These are phyloP conservation scores for Aspergillus sergii DNA, from an alignment of 2,329 filamentous ascomycete species.

Conservation along the genomic window DNA sequence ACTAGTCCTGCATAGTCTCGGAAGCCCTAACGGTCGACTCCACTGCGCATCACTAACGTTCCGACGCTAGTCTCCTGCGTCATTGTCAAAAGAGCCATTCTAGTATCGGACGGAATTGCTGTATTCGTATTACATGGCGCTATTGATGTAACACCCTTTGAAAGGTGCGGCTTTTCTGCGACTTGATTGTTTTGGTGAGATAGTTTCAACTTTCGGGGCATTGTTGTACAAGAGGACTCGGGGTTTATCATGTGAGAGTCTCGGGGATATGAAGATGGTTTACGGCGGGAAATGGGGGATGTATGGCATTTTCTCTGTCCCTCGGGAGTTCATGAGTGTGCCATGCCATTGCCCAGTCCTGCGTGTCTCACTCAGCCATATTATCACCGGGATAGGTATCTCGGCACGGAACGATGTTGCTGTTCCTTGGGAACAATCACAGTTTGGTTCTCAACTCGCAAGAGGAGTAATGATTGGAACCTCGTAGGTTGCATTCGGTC, in stretches of 20 bases:
- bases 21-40: background rate
- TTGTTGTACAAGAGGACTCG: background rate
- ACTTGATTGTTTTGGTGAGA: background rate
- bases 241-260: background rate
- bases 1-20: background rate
- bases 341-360: background rate
- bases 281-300: background rate
- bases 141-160: background rate
- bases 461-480: accelerated
- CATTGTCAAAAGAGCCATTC: background rate
- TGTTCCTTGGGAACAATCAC: background rate
- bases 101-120: too few relatives aligned
- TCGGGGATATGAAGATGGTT: background rate
- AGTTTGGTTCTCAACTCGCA: background rate
- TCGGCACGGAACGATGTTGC: too few relatives aligned
- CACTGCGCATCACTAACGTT: background rate
- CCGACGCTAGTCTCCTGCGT: background rate
- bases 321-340: too few relatives aligned
- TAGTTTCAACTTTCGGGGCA: background rate
- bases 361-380: background rate
- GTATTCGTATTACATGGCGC: background rate
- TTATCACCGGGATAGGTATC: background rate
- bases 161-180: background rate
- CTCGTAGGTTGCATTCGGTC: background rate
- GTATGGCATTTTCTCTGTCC: background rate